Conservation (phyloP, 129 eudicot genomes). For the Saposhnikovia divaricata region DNA sequence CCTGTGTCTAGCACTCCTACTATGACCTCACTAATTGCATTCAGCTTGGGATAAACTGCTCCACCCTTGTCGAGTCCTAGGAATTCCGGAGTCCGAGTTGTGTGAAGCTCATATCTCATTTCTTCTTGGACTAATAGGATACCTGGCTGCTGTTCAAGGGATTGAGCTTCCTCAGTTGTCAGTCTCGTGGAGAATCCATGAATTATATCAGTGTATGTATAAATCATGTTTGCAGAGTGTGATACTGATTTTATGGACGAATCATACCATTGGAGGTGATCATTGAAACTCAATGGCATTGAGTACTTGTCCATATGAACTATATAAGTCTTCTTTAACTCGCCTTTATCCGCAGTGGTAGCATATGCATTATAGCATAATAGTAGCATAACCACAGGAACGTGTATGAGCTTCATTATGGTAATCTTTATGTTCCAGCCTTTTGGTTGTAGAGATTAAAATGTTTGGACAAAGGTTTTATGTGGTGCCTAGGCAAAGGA, state of each 20-base stretch:
- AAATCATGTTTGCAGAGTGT: constrained; percentile 40
- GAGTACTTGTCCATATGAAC: constrained; percentile 63
- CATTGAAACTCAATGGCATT: constrained; percentile 44
- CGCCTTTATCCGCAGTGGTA: constrained; percentile 21
- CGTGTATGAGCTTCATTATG: constrained; percentile 22
- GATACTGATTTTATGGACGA: constrained; percentile 50
- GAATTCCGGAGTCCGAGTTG: constrained; percentile 68
- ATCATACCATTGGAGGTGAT: constrained; percentile 59
- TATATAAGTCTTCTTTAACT: constrained; percentile 40
- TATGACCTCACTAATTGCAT: constrained; percentile 42
- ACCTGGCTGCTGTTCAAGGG: constrained; percentile 40
- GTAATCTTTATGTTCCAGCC: not conserved
- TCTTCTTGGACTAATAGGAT: constrained; percentile 54
- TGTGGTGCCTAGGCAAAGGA: not conserved
- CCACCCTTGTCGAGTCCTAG: constrained; percentile 45
- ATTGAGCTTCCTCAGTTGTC: constrained; percentile 40
- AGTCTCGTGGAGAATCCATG: constrained; percentile 69
- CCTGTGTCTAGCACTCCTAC: constrained; percentile 86
- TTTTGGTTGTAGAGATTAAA: not conserved
- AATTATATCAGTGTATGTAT: constrained; percentile 51
- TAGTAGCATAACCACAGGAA: constrained; percentile 23
- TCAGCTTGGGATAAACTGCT: constrained; percentile 18
- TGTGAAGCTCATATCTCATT: constrained; percentile 49
- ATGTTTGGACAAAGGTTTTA: not conserved
- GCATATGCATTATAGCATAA: constrained; percentile 18